Evolutionary conservation across 2,329 filamentous ascomycete genomes (phyloP).

Genomic region (Cordyceps farinosa): DNA sequence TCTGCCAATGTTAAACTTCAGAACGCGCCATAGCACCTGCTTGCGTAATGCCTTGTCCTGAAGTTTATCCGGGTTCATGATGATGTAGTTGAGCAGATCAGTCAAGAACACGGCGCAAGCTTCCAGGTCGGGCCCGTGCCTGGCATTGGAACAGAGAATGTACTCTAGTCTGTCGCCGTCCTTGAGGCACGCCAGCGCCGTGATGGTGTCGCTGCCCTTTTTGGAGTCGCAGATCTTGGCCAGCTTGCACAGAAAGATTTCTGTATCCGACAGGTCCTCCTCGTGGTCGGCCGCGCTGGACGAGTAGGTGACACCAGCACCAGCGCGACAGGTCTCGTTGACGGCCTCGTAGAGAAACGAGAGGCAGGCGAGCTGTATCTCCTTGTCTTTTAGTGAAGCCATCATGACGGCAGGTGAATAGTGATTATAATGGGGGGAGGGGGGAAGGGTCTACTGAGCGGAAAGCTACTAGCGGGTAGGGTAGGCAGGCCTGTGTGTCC

Average conservation of each 20-base stretch:
- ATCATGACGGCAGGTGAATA: background rate
- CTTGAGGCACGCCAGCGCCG: constrained; percentile 12
- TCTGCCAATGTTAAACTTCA: background rate
- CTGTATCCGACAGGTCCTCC: background rate
- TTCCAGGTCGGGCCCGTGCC: constrained; percentile 14
- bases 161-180: constrained; percentile 14
- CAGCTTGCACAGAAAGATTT: constrained; percentile 20
- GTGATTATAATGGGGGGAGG: background rate
- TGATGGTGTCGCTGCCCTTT: constrained; percentile 18
- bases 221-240: constrained; percentile 19
- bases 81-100: background rate
- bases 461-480: background rate
- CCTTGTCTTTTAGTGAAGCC: background rate
- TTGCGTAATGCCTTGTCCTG: constrained; percentile 11
- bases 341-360: background rate
- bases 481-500: background rate
- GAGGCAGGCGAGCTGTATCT: background rate
- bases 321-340: background rate
- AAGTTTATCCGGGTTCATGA: constrained; percentile 15
- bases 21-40: constrained; percentile 3
- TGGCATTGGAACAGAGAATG: constrained; percentile 19
- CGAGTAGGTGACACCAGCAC: background rate
- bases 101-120: background rate
- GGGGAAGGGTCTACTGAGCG: no score
- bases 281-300: background rate